phyloP scores from a whole-genome alignment of 331 rosid species.

The Spiraea crenata region DNA sequence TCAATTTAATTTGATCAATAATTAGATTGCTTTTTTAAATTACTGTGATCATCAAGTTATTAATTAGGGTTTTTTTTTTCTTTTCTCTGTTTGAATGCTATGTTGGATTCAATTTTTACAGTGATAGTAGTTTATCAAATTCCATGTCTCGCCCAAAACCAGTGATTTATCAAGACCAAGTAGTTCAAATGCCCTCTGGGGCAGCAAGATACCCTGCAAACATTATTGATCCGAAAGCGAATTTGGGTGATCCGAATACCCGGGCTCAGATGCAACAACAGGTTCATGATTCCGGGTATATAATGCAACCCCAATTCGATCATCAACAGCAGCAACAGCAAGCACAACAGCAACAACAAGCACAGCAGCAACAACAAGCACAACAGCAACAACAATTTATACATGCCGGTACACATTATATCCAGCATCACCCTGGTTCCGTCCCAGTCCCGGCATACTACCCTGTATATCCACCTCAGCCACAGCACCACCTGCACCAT shows the following conservation, averaged over 20 bases:
- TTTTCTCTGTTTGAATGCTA: neutral
- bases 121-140: conserved; percentile 73
- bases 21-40: neutral
- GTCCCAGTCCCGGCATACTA: conserved; percentile 58
- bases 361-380: conserved; percentile 23
- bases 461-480: conserved; percentile 77
- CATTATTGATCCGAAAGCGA: conserved; percentile 59
- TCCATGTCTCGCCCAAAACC: conserved; percentile 62
- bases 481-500: conserved; percentile 53
- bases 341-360: conserved; percentile 28
- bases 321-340: conserved; percentile 39
- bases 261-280: conserved; percentile 68
- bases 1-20: neutral
- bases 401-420: conserved; percentile 67
- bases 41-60: conserved; percentile 19
- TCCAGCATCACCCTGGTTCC: conserved; percentile 62
- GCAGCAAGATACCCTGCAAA: conserved; percentile 51
- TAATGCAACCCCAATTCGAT: conserved; percentile 44
- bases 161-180: conserved; percentile 69
- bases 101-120: conserved; percentile 34
- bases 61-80: conserved; percentile 26
- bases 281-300: conserved; percentile 46
- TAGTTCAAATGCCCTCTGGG: conserved; percentile 55
- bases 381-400: conserved; percentile 62
- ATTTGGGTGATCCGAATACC: conserved; percentile 52